Conservation (phyloP, 2,329 filamentous ascomycete species). For the Alternaria triticimaculans region DNA sequence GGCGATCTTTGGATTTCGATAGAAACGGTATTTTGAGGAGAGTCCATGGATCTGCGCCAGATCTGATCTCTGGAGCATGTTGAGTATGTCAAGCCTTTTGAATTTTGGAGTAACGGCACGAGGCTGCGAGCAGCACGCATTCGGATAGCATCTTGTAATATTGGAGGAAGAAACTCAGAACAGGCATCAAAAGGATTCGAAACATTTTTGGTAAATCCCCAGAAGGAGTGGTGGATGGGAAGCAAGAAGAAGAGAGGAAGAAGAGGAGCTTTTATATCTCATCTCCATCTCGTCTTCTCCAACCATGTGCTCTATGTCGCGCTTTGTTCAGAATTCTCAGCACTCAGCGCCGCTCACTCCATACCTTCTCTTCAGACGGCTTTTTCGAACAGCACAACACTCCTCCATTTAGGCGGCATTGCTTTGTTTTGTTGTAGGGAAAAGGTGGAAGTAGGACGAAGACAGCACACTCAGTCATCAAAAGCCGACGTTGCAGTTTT, state of each 20-base stretch:
- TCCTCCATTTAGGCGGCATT: too few species aligned
- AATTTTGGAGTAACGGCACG: not conserved
- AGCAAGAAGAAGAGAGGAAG: not conserved
- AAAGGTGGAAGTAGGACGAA: fast-evolving
- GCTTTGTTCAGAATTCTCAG: not conserved
- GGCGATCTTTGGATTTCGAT: too few species aligned
- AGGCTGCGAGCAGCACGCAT: too few species aligned
- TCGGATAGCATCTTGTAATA: too few species aligned
- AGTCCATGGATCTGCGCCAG: too few species aligned
- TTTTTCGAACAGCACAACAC: too few species aligned
- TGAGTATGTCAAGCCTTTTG: not conserved
- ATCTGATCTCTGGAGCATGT: not conserved
- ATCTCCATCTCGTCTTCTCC: not conserved
- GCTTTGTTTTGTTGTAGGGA: not conserved
- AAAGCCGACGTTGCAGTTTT: fast-evolving
- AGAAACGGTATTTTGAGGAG: too few species aligned
- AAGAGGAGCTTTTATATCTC: not conserved
- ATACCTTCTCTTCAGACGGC: too few species aligned
- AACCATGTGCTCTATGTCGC: not conserved
- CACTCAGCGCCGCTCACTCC: not conserved
- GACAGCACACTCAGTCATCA: not conserved
- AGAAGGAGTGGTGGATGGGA: not conserved
- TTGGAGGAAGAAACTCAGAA: not conserved
- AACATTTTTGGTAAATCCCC: not conserved
- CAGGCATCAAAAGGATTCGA: not conserved